Evolutionary conservation across 2,329 filamentous ascomycete genomes (phyloP), one percentile per base, ranked within the genome.

Genomic region (Cladosporium sp.): DNA sequence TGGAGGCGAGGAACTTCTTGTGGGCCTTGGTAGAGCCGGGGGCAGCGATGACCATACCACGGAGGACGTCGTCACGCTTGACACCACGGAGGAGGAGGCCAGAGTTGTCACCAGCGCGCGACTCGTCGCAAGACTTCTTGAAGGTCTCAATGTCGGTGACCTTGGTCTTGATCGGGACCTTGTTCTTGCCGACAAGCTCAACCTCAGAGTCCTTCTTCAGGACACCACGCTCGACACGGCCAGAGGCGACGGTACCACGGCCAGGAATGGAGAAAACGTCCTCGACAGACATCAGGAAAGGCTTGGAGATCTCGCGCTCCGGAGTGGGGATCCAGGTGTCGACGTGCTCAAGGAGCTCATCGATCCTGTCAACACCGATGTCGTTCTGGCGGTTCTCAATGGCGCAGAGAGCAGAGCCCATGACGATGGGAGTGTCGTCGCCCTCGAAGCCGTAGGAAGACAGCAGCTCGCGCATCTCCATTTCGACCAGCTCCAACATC

Each of bases 81-180:
- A 98, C 76, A 80, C 93, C 92, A 76, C 93, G 89, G 73, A 98
- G 86, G 51, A 98, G 83, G 35, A 98, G 87, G 69, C 93, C 93
- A 22, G 93, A 96, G 84, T 97, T 98, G 76, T 98, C 93, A 73
- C 93, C 93, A 57, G 93, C 93, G 66, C 88, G 84, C 55, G 92
- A 95, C 76, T 95, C 89, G 54, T 96, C 91, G 74, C 93, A 97
- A 46, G 90, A 95, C 83, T 98, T 98, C 83, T 97, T 96, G 82
- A 98, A 98, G 61, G 92, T 98, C 80, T 98, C 93, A 63, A 98
- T 97, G 69, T 98, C 95, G 68, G 93, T 98, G 61, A 98, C 92
- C 81, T 96, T 97, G 74, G 93, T 97, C 84, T 95, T 96, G 80
- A 97, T 88, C 61, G 89, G 76, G 43, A 84, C 80, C 53, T 76